Percentiles rank a stretch among this genome's conserved stretches.
These are phyloP conservation scores for Byssothecium circinans DNA, from an alignment of 2,329 filamentous ascomycete genomes.

Conservation along the genomic window DNA sequence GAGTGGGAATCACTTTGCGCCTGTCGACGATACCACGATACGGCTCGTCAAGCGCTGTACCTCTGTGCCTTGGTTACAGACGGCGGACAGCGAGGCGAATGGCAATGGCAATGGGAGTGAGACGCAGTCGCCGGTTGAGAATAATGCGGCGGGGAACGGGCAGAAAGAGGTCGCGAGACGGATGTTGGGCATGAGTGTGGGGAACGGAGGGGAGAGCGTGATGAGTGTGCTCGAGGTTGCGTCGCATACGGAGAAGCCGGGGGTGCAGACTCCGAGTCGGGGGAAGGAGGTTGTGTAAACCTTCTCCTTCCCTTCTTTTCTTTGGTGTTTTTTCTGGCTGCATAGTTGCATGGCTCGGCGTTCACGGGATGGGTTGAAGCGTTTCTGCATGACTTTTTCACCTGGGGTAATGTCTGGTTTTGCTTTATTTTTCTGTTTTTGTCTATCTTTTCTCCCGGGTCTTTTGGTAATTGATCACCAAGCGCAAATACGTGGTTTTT, in stretches of 20 bases:
- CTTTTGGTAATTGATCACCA: too few relatives aligned
- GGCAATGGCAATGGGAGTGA: constrained; percentile 19
- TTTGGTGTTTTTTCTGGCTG: too few relatives aligned
- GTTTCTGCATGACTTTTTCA: too few relatives aligned
- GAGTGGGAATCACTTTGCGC: constrained; percentile 73
- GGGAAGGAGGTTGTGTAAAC: constrained; percentile 12
- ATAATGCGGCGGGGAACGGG: constrained; percentile 26
- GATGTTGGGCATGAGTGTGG: constrained; percentile 44
- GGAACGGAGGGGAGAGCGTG: constrained; percentile 39
- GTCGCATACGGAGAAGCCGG: constrained; percentile 44
- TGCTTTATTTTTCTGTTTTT: too few relatives aligned
- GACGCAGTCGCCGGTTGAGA: constrained; percentile 30
- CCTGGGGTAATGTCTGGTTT: too few relatives aligned
- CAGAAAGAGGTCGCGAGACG: constrained; percentile 43
- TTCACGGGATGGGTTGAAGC: too few relatives aligned
- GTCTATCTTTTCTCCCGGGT: too few relatives aligned
- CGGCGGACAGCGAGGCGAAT: constrained; percentile 15
- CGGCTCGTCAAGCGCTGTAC: constrained; percentile 75
- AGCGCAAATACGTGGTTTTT: too few relatives aligned
- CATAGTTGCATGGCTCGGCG: too few relatives aligned
- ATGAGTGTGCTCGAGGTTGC: constrained; percentile 46
- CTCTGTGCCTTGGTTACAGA: constrained; percentile 68
- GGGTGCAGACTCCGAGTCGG: constrained; percentile 45
- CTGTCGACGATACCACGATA: constrained; percentile 77
- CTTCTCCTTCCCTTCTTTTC: too few relatives aligned